Base-by-base conservation (phyloP, 805 yeast species). In the Brettanomyces custersianus region DNA sequence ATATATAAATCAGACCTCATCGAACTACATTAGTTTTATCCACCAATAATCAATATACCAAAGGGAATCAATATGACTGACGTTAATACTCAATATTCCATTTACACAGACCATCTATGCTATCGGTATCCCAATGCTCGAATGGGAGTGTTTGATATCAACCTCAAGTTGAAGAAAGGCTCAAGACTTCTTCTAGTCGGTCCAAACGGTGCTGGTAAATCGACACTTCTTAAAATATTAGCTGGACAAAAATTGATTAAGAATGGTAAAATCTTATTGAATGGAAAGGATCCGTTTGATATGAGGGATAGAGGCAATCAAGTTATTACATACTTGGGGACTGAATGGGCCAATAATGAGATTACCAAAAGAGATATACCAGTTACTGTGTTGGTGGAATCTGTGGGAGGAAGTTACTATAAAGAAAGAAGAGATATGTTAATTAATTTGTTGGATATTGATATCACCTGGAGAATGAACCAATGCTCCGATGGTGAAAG, bases 171-270 rank as follows among this genome's bases (percentile, higher is more conserved):
- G 16, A 76, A 79, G 1, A 74, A 81, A 69, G 77, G 81, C 5
- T 72, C 90, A 1, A 70, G 95, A 40, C 75, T 88, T 9, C 63
- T 92, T 24, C 57, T 92, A 6, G 69, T 92, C 18, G 98, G 98
- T 0, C 94, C 97, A 10, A 88, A 88, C 49, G 98, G 98, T 15
- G 97, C 98, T 1, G 97, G 98, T 4, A 92, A 92, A 56, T 84
- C 96, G 1, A 92, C 98, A 0, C 56, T 92, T 29, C 65, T 92
- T 43, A 75, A 77, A 53, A 71, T 92, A 13, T 63, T 92, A 15
- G 95, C 96, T 0, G 98, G 98, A 3, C 90, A 90, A 50, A 86
- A 92, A 6, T 67, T 92, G 40, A 80, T 94, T 42, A 74, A 77
- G 38, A 63, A 71, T 12, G 96, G 96, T 0, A 57, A 63, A 11